Conservation (phyloP, 805 yeast species). For the Nakazawaea peltata region DNA sequence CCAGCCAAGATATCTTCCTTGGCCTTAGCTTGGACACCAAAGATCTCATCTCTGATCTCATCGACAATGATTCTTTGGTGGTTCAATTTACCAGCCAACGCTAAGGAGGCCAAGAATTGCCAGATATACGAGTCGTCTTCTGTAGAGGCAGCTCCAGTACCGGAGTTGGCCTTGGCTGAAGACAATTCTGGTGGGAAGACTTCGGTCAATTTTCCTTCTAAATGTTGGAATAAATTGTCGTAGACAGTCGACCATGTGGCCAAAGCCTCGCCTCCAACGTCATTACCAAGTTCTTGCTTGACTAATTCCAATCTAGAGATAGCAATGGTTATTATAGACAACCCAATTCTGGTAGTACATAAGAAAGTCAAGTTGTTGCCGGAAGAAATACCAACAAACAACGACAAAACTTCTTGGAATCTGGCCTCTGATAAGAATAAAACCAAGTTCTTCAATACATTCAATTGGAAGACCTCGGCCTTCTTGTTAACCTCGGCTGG, state of each 20-base stretch:
- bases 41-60: constrained; percentile 88
- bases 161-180: constrained; percentile 14
- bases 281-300: constrained; percentile 61
- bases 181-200: constrained; percentile 70
- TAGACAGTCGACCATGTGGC: constrained; percentile 75
- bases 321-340: constrained; percentile 81
- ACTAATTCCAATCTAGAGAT: constrained; percentile 88
- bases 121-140: constrained; percentile 81
- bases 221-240: constrained; percentile 68
- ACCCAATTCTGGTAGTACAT: constrained; percentile 70
- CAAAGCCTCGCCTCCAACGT: constrained; percentile 44
- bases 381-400: constrained; percentile 61
- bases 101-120: constrained; percentile 94
- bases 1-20: constrained; percentile 31
- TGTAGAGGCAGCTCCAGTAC: constrained; percentile 15
- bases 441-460: constrained; percentile 78
- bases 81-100: constrained; percentile 81
- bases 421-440: constrained; percentile 76
- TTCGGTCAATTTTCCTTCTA: constrained; percentile 69
- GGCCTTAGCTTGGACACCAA: constrained; percentile 77
- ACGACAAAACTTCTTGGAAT: constrained; percentile 70
- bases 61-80: constrained; percentile 93
- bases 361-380: constrained; percentile 65
- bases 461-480: constrained; percentile 70
- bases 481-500: constrained; percentile 50